Evolutionary conservation across 169 alveolate genomes (phyloP).

Genomic region (Plasmodium relictum): DNA sequence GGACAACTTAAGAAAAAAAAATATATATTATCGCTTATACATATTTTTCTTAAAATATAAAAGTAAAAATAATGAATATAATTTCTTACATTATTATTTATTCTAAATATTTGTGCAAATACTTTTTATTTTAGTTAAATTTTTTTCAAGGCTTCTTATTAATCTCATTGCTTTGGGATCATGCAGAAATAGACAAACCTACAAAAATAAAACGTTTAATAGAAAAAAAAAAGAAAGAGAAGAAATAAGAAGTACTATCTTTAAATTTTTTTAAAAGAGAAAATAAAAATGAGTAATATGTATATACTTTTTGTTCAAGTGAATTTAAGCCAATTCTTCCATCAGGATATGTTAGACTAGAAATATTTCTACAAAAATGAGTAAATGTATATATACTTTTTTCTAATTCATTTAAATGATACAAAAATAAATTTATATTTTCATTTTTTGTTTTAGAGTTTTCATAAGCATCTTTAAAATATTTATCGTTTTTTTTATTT

Average conservation of each 20-base stretch:
- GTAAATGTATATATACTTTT: conserved; percentile 33
- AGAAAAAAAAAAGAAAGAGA: background rate
- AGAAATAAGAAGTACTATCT: background rate
- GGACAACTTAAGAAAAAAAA: too few species aligned
- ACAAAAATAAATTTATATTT: conserved; percentile 17
- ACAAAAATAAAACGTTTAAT: background rate
- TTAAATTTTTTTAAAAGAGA: background rate
- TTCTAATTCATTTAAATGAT: conserved; percentile 39
- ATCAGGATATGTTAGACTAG: conserved; percentile 8
- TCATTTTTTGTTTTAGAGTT: background rate
- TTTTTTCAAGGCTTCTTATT: conserved; percentile 37
- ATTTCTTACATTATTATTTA: too few species aligned
- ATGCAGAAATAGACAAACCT: conserved; percentile 39
- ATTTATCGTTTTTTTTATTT: conserved; percentile 32
- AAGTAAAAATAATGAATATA: too few species aligned
- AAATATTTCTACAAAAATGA: conserved; percentile 54
- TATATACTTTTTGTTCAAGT: conserved; percentile 38
- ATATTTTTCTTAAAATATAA: too few species aligned
- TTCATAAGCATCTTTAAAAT: background rate
- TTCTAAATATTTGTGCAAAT: background rate
- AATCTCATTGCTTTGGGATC: conserved; percentile 44
- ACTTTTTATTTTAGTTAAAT: conserved; percentile 39
- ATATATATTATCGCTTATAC: too few species aligned
- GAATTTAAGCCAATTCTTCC: background rate
- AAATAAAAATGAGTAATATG: too few species aligned